Conservation (phyloP, 331 rosid species). For the Phaseolus coccineus region DNA sequence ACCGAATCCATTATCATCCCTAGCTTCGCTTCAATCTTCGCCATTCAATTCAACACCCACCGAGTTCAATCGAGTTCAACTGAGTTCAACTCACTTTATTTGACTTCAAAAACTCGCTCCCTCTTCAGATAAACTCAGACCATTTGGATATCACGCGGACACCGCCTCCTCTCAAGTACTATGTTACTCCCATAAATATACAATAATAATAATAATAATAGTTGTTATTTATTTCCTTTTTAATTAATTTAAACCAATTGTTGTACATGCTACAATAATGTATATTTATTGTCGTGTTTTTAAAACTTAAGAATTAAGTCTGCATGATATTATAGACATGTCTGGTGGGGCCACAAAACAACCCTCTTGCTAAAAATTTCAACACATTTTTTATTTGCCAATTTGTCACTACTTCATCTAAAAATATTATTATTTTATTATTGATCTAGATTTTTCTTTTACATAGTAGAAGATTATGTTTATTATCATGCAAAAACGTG, state of each 20-base stretch:
- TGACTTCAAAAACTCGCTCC: slow-evolving; percentile 4
- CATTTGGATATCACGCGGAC: neutral
- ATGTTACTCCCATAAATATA: slow-evolving; percentile 1
- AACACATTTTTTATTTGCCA: too few species aligned
- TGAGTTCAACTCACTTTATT: slow-evolving; percentile 1
- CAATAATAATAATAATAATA: too few species aligned
- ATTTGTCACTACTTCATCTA: neutral
- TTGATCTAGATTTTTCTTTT: too few species aligned
- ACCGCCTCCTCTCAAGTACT: neutral
- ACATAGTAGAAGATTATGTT: neutral
- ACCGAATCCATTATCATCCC: slow-evolving; percentile 56
- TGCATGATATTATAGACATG: neutral
- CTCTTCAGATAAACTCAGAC: neutral
- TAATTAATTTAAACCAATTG: too few species aligned
- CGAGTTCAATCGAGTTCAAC: neutral
- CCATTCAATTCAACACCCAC: slow-evolving; percentile 47
- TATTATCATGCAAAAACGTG: too few species aligned
- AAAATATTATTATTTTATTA: neutral
- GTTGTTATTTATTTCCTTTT: too few species aligned
- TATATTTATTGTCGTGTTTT: neutral
- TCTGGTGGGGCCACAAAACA: neutral
- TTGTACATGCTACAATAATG: neutral
- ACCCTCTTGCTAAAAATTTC: neutral
- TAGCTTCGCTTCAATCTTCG: slow-evolving; percentile 61
- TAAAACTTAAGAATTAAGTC: neutral